Evolutionary conservation across 805 yeast genomes (phyloP).

Genomic region (Pichia kluyveri): DNA sequence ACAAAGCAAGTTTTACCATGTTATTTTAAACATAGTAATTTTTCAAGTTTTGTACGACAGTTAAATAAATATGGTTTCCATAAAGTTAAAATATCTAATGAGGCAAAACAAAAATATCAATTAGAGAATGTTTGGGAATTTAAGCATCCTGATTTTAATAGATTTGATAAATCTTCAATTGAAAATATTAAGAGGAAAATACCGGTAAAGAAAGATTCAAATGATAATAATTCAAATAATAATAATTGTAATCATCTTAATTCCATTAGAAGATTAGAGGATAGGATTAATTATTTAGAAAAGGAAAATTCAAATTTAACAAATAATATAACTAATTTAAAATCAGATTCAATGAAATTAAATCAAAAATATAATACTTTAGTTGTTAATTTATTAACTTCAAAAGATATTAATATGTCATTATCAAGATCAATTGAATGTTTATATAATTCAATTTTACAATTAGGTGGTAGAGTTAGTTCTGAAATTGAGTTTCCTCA

Average conservation of each 20-base stretch:
- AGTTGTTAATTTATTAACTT: constrained; percentile 48
- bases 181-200: constrained; percentile 84
- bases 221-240: constrained; percentile 9
- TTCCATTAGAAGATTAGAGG: constrained; percentile 19
- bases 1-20: constrained; percentile 82
- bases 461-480: constrained; percentile 62
- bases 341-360: constrained; percentile 31
- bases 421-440: constrained; percentile 42
- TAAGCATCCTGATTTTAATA: constrained; percentile 79
- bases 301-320: constrained; percentile 20
- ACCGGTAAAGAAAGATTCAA: constrained; percentile 32
- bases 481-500: constrained; percentile 44
- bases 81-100: constrained; percentile 72
- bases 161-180: constrained; percentile 66
- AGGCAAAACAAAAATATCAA: constrained; percentile 60
- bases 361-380: constrained; percentile 55
- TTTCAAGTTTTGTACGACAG: constrained; percentile 91
- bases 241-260: constrained; percentile 1
- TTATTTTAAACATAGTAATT: constrained; percentile 91
- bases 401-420: constrained; percentile 50
- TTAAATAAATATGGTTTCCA: constrained; percentile 96
- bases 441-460: constrained; percentile 40
- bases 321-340: constrained; percentile 27
- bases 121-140: constrained; percentile 73
- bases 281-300: constrained; percentile 23